phyloP scores from a whole-genome alignment of 345 rosid species.

The Linum usitatissimum region DNA sequence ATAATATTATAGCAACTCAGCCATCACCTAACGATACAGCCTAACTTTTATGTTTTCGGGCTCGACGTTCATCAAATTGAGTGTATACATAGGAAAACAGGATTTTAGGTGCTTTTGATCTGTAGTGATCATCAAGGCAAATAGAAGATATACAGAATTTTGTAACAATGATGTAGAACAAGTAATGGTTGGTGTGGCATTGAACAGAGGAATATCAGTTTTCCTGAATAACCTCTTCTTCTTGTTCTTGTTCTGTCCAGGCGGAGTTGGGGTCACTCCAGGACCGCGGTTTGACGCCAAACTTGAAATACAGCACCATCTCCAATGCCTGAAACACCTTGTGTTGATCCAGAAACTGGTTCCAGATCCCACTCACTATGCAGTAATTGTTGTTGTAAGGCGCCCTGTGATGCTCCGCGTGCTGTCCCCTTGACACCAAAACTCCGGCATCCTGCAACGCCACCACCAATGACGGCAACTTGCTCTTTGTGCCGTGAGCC shows the following conservation, averaged over 20 bases:
- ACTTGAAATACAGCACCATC: slow-evolving; percentile 50
- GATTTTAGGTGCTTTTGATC: too few relatives aligned
- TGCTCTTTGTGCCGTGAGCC: slow-evolving; percentile 90
- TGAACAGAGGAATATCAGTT: too few relatives aligned
- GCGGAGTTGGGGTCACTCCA: slow-evolving; percentile 66
- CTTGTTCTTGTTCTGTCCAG: slow-evolving; percentile 44
- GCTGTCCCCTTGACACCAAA: slow-evolving; percentile 60
- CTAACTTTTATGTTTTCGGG: neutral
- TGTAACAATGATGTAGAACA: too few relatives aligned
- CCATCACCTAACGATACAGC: neutral
- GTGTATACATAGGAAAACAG: neutral
- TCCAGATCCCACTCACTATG: slow-evolving; percentile 84
- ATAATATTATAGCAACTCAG: neutral
- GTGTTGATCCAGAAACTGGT: slow-evolving; percentile 43
- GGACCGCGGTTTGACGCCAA: slow-evolving; percentile 60
- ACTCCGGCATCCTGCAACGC: slow-evolving; percentile 58
- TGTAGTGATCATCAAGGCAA: too few relatives aligned
- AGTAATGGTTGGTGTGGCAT: too few relatives aligned
- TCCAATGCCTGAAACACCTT: slow-evolving; percentile 67
- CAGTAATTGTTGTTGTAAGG: slow-evolving; percentile 84
- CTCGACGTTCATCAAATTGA: neutral
- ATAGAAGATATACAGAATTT: too few relatives aligned
- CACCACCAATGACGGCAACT: slow-evolving; percentile 53
- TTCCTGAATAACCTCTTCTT: too few relatives aligned
- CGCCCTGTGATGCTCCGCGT: slow-evolving; percentile 59